phyloP scores from a whole-genome alignment of 148 eudicot species.

The Euryodendron excelsum region DNA sequence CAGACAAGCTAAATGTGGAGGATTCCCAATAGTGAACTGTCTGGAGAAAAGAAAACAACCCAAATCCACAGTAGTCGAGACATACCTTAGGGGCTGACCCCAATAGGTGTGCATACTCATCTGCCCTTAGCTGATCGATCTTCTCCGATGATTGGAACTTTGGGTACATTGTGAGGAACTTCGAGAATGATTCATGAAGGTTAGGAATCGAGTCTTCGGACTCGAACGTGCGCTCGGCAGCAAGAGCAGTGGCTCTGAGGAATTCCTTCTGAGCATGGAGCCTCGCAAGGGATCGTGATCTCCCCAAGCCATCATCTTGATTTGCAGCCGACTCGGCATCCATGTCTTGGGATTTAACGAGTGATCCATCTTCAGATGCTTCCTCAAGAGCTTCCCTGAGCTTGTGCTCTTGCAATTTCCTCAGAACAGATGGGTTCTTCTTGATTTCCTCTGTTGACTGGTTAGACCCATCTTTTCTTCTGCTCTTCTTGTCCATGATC shows the following conservation, averaged over 20 bases:
- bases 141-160: slow-evolving; percentile 70
- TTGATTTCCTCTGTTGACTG: slow-evolving; percentile 39
- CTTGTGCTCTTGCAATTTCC: slow-evolving; percentile 71
- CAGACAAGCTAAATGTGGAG: slow-evolving; percentile 82
- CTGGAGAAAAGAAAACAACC: slow-evolving; percentile 88
- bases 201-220: slow-evolving; percentile 70
- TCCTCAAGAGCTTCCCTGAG: slow-evolving; percentile 92
- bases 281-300: slow-evolving; percentile 82
- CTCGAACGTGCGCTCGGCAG: slow-evolving; percentile 67
- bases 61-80: slow-evolving; percentile 98
- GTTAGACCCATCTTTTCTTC: slow-evolving; percentile 60
- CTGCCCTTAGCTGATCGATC: slow-evolving; percentile 81
- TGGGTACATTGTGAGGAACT: slow-evolving; percentile 89
- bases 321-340: slow-evolving; percentile 44
- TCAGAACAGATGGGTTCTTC: slow-evolving; percentile 52
- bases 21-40: slow-evolving; percentile 81
- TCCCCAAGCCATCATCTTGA: slow-evolving; percentile 66
- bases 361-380: slow-evolving; percentile 96
- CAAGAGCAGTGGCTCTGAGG: slow-evolving; percentile 85
- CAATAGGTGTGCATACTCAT: slow-evolving; percentile 77
- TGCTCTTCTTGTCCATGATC: slow-evolving; percentile 69
- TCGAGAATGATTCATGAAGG: slow-evolving; percentile 57
- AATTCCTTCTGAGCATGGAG: slow-evolving; percentile 77
- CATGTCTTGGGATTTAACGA: slow-evolving; percentile 62
- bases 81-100: slow-evolving; percentile 71